Evolutionary conservation across 1,284 basidiomycete species (phyloP), one percentile per base, ranked within the genome.

Genomic region (Coniferiporia weirii): DNA sequence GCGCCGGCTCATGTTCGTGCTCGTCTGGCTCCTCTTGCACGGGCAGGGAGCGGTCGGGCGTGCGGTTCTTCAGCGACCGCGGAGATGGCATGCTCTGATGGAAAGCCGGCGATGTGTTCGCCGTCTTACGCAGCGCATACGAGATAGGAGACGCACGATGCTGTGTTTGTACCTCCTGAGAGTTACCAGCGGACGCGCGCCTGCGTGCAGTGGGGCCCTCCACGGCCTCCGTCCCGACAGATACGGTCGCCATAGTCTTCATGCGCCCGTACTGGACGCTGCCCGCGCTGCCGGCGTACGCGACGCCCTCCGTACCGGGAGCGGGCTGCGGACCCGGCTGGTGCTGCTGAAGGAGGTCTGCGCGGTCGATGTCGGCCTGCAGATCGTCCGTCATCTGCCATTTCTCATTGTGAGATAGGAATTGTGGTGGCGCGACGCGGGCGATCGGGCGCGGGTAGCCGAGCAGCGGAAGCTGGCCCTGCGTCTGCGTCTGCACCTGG

Each of bases 11-110:
- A 38, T 61, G 61, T 13, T 61, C 58, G 50, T 55, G 60, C 64
- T 89, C 87, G 65, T 89, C 87, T 27, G 79, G 76, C 64, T 90
- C 87, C 68, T 90, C 87, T 69, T 91, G 87, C 2, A 90, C 79
- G 5, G 88, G 89, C 27, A 91, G 75, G 35, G 87, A 87, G 50
- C 84, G 78, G 68, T 88, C 87, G 1, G 87, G 83, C n/a, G 82
- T 83, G 36, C 84, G 82, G 2, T 77, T 75, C 61, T 77, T 76
- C 64, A 79, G 75, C 4, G 78, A 69, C 64, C 82, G 83, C 5
- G 85, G 83, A 0, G 84, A 82, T 0, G 83, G 82, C 65, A 84
- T 81, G 46, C 73, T 79, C 44, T 77, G 27, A 27, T 27, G 71
- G 56, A 79, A 71, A 55, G 74, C 77, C 61, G 68, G 70, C 44